Base-by-base conservation (phyloP, 2,329 filamentous ascomycete species). In the Trichophyton verrucosum region DNA sequence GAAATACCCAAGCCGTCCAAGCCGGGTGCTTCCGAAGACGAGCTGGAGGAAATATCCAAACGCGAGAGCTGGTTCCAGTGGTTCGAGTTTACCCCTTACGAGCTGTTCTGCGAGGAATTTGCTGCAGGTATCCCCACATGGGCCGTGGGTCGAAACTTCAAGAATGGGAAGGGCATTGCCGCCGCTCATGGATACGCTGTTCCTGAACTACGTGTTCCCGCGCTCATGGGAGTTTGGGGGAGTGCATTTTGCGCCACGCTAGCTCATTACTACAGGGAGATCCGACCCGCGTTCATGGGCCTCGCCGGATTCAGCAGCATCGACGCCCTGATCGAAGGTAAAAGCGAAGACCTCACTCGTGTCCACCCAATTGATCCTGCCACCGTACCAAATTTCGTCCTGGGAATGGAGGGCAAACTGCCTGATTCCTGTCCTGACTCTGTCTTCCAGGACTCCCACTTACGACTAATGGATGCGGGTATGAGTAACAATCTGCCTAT, bases 401-500 rank as follows among this genome's bases (percentile, higher is more conserved):
- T 90, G 63, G 88, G 88, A 7, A 88, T 99, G 85, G 81, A 87
- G 66, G 85, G 83, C 11, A 80, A 83, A 63, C 78, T 99, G 5
- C 87, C 90, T 0, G 74, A 82, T 0, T 88, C 89, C 0, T 87
- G 87, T n/a, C 91, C 94, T 0, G 82, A 86, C 36, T 90, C 84
- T 61, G 83, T 96, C 44, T 85, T 88, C 67, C 78, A 83, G 17
- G 81, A 80, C 13, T 80, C 86, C 51, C 87, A 95, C 71, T 80
- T 92, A 17, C 86, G 89, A 65, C 80, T 92, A 15, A 97, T 96
- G 91, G 94, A 99, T 72, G 91, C 94, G 1, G 94, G 94, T 58
- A 99, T 99, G 94, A 95, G 89, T 65, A 97, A 99, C 72, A 99
- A 99, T 69, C 79, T 99, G 7, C 94, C 94, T 1, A 91, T 97